Evolutionary conservation across 2,329 filamentous ascomycete genomes (phyloP).

Genomic region (Dryadomyces quercus-mongolicae): DNA sequence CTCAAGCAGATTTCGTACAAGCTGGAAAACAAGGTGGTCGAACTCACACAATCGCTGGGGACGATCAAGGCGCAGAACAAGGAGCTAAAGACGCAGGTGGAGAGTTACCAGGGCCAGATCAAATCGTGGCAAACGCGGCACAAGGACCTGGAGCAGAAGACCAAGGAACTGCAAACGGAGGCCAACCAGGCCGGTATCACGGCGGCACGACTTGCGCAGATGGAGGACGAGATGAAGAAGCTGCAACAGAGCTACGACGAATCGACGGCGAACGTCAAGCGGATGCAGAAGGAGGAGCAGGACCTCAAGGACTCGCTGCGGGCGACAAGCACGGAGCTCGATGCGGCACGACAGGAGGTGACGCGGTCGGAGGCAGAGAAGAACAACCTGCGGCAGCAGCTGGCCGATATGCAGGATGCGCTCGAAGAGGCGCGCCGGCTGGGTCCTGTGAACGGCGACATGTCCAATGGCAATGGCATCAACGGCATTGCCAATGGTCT

Average conservation of each 20-base stretch:
- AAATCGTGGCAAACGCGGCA: conserved; percentile 92
- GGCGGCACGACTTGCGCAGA: conserved; percentile 74
- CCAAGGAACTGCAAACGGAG: conserved; percentile 90
- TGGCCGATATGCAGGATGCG: conserved; percentile 83
- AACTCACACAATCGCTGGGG: conserved; percentile 87
- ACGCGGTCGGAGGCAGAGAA: conserved; percentile 76
- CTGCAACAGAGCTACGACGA: conserved; percentile 84
- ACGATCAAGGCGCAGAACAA: conserved; percentile 94
- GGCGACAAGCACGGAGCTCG: conserved; percentile 67
- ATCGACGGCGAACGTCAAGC: conserved; percentile 78
- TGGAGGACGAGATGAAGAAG: conserved; percentile 94
- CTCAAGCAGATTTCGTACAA: conserved; percentile 99
- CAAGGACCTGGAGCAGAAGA: conserved; percentile 76
- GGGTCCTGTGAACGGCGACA: conserved; percentile 50
- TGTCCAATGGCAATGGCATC: conserved; percentile 43
- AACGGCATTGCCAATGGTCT: conserved; percentile 31
- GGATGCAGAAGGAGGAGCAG: conserved; percentile 89
- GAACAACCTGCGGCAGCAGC: conserved; percentile 70
- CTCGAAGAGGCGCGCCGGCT: conserved; percentile 75
- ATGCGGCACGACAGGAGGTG: conserved; percentile 63
- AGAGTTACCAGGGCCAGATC: conserved; percentile 92
- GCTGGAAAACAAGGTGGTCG: conserved; percentile 98
- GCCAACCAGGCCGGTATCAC: conserved; percentile 96
- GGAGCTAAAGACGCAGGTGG: conserved; percentile 71
- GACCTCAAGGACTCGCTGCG: conserved; percentile 73